A percentile compares a stretch with the other conserved stretches of the same genome.
Evolutionary conservation across 495 filamentous ascomycete genomes (phyloP).

Genomic region (Pseudevernia furfuracea): DNA sequence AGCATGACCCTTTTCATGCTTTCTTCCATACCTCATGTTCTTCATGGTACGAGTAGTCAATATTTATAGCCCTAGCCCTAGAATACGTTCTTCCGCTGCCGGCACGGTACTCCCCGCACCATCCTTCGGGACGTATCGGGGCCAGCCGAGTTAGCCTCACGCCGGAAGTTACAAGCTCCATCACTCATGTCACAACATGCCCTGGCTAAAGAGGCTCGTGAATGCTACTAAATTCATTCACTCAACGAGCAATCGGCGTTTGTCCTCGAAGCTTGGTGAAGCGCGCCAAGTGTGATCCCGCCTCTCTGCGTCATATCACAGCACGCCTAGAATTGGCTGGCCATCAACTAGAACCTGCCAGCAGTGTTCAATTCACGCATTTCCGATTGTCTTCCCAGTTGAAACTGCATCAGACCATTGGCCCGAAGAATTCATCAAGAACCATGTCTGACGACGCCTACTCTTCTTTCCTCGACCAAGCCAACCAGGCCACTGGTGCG

Average conservation of each 20-base stretch:
- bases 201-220: background rate
- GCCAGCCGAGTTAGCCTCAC: no score
- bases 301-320: constrained; percentile 7
- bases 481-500: constrained; percentile 58
- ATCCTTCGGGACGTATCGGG: no score
- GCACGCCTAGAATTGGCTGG: background rate
- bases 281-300: background rate
- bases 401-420: background rate
- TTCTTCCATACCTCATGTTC: no score
- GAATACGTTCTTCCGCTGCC: no score
- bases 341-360: background rate
- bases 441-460: constrained; percentile 64
- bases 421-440: background rate
- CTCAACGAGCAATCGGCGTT: background rate
- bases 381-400: background rate
- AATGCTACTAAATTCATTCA: constrained; percentile 4
- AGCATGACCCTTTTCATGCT: no score
- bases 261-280: background rate
- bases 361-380: background rate
- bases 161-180: background rate
- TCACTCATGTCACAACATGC: no score
- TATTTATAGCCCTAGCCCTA: no score
- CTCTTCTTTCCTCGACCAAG: constrained; percentile 73
- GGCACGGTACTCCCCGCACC: no score
- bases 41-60: no score